Evolutionary conservation across 1,284 basidiomycete genomes (phyloP).

Genomic region (Neonothopanus nambi): DNA sequence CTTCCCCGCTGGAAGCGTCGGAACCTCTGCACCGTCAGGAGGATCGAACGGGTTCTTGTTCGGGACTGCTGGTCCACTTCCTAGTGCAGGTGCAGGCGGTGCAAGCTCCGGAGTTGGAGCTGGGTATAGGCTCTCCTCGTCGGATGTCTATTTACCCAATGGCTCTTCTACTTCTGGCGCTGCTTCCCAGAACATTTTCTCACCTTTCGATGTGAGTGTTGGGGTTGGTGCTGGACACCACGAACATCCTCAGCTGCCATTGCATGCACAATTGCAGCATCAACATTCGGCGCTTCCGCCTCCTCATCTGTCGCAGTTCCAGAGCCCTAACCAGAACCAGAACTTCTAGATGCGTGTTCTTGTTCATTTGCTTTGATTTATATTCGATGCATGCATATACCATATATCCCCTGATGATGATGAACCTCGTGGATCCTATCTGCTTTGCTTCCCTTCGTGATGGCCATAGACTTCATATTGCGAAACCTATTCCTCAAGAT

Average conservation of each 20-base stretch:
- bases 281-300: background rate
- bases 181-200: constrained; percentile 45
- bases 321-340: constrained; percentile 9
- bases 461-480: no score
- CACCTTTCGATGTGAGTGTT: constrained; percentile 60
- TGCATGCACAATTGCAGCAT: background rate
- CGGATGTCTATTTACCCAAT: constrained; percentile 13
- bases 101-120: constrained; percentile 23
- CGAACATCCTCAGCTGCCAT: constrained; percentile 32
- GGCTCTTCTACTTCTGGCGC: constrained; percentile 13
- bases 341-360: constrained; percentile 6
- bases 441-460: no score
- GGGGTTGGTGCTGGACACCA: constrained; percentile 44
- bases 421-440: no score
- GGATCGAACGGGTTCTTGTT: constrained; percentile 11
- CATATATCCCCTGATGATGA: no score
- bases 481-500: no score
- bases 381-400: no score
- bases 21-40: constrained; percentile 5
- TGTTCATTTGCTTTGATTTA: no score
- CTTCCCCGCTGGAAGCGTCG: constrained; percentile 2
- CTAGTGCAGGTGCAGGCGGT: constrained; percentile 13
- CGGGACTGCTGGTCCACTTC: background rate
- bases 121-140: constrained; percentile 33
- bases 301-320: background rate